Percentiles rank a stretch among this genome's conserved stretches.
Evolutionary conservation across 805 yeast genomes (phyloP).

Genomic region (Sugiyamaella chiloensis): DNA sequence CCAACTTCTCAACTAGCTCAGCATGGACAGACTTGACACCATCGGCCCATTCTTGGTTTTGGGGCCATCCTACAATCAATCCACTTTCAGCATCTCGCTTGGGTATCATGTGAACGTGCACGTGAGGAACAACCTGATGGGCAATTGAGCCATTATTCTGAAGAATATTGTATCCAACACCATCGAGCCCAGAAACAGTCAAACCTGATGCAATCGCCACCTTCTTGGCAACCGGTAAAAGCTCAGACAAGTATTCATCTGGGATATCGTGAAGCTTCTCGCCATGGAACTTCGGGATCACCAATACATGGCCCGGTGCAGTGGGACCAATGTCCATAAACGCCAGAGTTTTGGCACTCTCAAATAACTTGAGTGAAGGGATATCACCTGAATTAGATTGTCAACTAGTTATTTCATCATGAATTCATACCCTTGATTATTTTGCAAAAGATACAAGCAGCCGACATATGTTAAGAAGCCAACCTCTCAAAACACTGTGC

Average conservation of each 20-base stretch:
- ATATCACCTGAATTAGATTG: conserved; percentile 64
- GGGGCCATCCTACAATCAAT: conserved; percentile 92
- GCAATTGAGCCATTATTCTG: conserved; percentile 96
- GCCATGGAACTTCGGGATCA: conserved; percentile 92
- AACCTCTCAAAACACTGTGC: neutral
- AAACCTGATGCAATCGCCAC: conserved; percentile 66
- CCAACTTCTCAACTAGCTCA: conserved; percentile 31
- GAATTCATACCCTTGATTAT: conserved; percentile 69
- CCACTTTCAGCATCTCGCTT: conserved; percentile 74
- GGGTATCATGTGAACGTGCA: conserved; percentile 95
- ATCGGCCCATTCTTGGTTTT: conserved; percentile 70
- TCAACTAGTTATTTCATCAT: neutral
- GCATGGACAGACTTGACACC: conserved; percentile 66
- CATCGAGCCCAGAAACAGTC: conserved; percentile 52
- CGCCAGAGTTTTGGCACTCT: conserved; percentile 73
- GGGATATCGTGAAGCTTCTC: conserved; percentile 90
- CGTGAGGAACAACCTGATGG: conserved; percentile 94
- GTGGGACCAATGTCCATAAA: conserved; percentile 94
- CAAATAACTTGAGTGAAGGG: conserved; percentile 87
- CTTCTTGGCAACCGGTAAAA: conserved; percentile 85
- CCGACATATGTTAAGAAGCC: conserved; percentile 5
- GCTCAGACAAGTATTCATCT: conserved; percentile 82
- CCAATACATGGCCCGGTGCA: conserved; percentile 79
- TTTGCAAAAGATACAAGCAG: conserved; percentile 81
- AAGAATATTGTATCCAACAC: conserved; percentile 76